phyloP scores from a whole-genome alignment of 1,284 basidiomycete species.

The Ganoderma lingzhi region DNA sequence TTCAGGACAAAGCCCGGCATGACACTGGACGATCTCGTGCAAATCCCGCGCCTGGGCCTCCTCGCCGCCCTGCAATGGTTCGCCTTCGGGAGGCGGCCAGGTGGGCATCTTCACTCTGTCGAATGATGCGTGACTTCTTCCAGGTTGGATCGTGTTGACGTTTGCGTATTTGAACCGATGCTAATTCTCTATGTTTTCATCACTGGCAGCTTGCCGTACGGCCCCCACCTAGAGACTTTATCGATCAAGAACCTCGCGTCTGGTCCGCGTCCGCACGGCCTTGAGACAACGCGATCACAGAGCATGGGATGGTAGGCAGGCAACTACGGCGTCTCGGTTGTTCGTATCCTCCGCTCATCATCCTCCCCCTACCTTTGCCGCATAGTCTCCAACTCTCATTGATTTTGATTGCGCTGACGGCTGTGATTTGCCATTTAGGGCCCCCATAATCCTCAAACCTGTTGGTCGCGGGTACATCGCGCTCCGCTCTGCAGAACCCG shows the following conservation, averaged over 20 bases:
- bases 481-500: neutral
- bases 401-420: too few relatives aligned
- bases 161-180: neutral
- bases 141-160: neutral
- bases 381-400: too few relatives aligned
- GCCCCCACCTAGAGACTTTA: neutral
- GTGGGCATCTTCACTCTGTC: neutral
- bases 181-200: too few relatives aligned
- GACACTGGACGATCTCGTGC: neutral
- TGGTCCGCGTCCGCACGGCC: neutral
- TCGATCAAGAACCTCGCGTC: neutral
- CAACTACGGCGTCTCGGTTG: neutral
- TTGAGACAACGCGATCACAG: neutral
- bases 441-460: neutral
- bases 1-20: neutral
- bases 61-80: neutral
- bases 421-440: too few relatives aligned
- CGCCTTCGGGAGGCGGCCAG: neutral
- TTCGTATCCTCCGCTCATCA: neutral
- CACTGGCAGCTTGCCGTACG: neutral
- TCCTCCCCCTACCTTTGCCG: too few relatives aligned
- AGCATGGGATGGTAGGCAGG: neutral
- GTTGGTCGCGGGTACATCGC: neutral
- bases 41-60: neutral
- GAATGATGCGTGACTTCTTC: neutral